phyloP scores from a whole-genome alignment of 2,329 filamentous ascomycete genomes.

The Pezicula neosporulosa region DNA sequence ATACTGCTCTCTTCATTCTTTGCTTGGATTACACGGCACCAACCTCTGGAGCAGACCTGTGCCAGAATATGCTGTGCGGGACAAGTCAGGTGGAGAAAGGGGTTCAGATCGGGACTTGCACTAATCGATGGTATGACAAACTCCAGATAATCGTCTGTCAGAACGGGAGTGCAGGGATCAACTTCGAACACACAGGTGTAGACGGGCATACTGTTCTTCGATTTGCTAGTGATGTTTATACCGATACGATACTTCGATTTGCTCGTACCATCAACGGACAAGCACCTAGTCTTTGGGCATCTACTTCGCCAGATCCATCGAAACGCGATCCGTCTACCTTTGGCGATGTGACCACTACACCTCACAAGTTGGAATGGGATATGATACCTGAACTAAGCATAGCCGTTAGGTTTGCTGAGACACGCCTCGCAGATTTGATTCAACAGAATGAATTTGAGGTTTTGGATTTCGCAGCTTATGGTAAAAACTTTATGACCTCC shows the following conservation, averaged over 20 bases:
- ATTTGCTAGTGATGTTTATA: slow-evolving; percentile 95
- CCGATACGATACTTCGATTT: slow-evolving; percentile 94
- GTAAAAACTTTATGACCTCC: slow-evolving; percentile 95
- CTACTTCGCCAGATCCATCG: slow-evolving; percentile 83
- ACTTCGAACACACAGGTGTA: slow-evolving; percentile 97
- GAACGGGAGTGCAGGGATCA: slow-evolving; percentile 97
- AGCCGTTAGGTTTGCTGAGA: slow-evolving; percentile 92
- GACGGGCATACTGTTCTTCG: slow-evolving; percentile 95
- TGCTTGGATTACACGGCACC: slow-evolving; percentile 94
- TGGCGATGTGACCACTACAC: slow-evolving; percentile 88
- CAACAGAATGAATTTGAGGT: slow-evolving; percentile 96
- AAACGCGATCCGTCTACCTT: slow-evolving; percentile 91
- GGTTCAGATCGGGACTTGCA: slow-evolving; percentile 95
- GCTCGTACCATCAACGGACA: slow-evolving; percentile 93
- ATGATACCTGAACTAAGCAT: slow-evolving; percentile 90
- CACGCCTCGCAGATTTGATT: slow-evolving; percentile 87
- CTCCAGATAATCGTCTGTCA: slow-evolving; percentile 98
- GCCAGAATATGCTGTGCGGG: slow-evolving; percentile 97
- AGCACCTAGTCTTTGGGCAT: slow-evolving; percentile 88
- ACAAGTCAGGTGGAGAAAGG: slow-evolving; percentile 89
- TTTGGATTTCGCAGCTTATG: slow-evolving; percentile 83
- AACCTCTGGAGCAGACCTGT: slow-evolving; percentile 74
- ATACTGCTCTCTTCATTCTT: slow-evolving; percentile 87
- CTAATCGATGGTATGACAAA: slow-evolving; percentile 99
- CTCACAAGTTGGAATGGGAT: slow-evolving; percentile 96